phyloP scores from a whole-genome alignment of 768 basidiomycete genomes.

The Postia placenta region DNA sequence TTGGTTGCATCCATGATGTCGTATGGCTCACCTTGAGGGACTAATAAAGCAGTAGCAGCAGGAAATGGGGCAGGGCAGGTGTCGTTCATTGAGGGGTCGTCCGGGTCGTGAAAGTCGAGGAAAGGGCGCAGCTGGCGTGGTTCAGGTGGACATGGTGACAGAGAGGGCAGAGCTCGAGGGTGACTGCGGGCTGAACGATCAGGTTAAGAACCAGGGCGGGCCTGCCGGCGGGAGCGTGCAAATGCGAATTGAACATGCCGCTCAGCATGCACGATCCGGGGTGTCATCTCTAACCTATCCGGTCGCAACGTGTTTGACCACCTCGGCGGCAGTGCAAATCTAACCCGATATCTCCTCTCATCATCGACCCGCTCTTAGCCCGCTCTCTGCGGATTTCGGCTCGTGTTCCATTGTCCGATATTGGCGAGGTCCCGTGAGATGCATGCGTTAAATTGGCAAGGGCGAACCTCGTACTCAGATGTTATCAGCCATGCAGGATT shows the following conservation, averaged over 20 bases:
- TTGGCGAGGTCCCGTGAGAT: too few species aligned
- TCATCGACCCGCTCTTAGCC: too few species aligned
- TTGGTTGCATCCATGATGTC: not conserved
- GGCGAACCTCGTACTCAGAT: too few species aligned
- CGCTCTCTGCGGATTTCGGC: too few species aligned
- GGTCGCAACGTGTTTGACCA: conserved; percentile 1
- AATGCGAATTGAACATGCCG: not conserved
- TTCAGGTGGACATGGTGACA: not conserved
- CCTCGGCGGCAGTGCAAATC: not conserved
- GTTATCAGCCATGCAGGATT: too few species aligned
- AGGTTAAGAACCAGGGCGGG: not conserved
- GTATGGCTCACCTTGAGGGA: too few species aligned
- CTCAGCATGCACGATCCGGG: not conserved
- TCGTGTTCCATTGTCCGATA: too few species aligned
- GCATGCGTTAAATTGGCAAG: too few species aligned
- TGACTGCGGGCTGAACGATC: not conserved
- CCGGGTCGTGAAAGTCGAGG: conserved; percentile 1
- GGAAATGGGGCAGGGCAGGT: too few species aligned
- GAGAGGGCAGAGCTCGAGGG: not conserved
- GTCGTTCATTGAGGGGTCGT: conserved; percentile 1
- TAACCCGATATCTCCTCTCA: not conserved
- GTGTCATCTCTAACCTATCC: not conserved
- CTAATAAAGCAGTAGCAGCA: too few species aligned
- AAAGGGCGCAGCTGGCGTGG: not conserved
- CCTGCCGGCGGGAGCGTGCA: not conserved